Base-by-base conservation (phyloP, 495 filamentous ascomycete species). In the Neurospora terricola region DNA sequence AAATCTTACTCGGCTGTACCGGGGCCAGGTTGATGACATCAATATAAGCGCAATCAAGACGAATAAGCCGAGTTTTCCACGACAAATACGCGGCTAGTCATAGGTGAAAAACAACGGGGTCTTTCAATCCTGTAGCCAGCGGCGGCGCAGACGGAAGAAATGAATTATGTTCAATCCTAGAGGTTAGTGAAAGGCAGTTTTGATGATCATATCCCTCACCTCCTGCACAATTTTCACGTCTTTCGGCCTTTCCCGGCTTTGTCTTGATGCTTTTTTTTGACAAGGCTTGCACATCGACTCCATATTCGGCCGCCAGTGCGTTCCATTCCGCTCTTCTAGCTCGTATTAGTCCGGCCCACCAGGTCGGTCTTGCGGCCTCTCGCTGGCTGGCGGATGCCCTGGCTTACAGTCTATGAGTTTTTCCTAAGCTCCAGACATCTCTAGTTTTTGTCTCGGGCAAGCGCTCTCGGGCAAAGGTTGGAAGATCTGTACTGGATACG, bases 41-140 rank as follows among this genome's bases (percentile, higher is more conserved):
- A 80, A 76, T 77, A 66, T 80, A 76, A 72, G 42, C 73, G 76
- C 76, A 77, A 80, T 76, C 72, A 77, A 76, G 72, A 39, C 71
- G 37, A 70, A 76, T 77, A 76, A 75, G 70, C 27, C 23, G 54
- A 34, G 6, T 66, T 34, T 27, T 34, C 27, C 14, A 34, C 54
- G 12, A 66, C 27, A 30, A 34, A 66, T 66, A 66, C 27, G 27
- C 54, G 54, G 54, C 54, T 66, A 18, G 27, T 23, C 43, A 48
- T 23, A n/a, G 7, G 43, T 43, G n/a, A 66, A 30, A 66, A 27
- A 6, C 54, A 9, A 66, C 27, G 54, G 14, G 54, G 5, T 14
- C 48, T 59, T 59, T 59, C 38, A 8, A 43, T 43, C 21, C 48
- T 27, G 48, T 59, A 27, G 48, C n/a, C 21, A 59, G 48, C 21